These are phyloP conservation scores for Camelina hispida DNA, from an alignment of 345 rosid species.

Conservation along the genomic window DNA sequence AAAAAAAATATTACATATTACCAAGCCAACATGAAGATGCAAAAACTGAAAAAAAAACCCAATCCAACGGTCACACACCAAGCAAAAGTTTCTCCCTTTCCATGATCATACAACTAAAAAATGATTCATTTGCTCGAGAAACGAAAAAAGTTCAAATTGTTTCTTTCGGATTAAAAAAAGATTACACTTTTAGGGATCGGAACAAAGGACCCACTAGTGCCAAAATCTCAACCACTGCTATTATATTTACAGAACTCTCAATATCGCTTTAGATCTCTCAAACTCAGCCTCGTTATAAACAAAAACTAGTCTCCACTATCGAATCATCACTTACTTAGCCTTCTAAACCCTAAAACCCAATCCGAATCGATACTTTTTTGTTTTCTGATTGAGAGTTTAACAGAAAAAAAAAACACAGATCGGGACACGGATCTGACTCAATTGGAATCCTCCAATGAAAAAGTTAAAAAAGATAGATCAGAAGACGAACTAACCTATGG, in stretches of 20 bases:
- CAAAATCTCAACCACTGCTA: constrained; percentile 26
- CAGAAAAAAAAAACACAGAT: background rate
- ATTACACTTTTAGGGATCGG: background rate
- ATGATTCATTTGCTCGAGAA: background rate
- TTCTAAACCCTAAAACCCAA: constrained; percentile 26
- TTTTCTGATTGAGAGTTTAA: background rate
- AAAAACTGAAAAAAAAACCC: background rate
- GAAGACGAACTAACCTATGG: constrained; percentile 16
- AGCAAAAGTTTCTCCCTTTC: background rate
- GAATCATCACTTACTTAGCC: constrained; percentile 7
- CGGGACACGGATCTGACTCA: constrained; percentile 31
- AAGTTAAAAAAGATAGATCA: no score
- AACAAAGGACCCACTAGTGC: constrained; percentile 11
- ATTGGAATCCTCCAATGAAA: background rate
- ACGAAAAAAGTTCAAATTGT: background rate
- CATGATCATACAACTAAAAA: constrained; percentile 2
- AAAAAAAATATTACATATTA: background rate
- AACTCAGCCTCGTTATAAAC: constrained; percentile 10
- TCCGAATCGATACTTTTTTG: constrained; percentile 24
- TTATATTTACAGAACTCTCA: background rate
- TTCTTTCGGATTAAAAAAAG: background rate
- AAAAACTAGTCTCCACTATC: background rate
- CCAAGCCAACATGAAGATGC: background rate
- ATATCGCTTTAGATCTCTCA: constrained; percentile 12
- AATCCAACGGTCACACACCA: background rate